Conservation (phyloP, 2,329 filamentous ascomycete species). For the Emericellopsis cladophorae region DNA sequence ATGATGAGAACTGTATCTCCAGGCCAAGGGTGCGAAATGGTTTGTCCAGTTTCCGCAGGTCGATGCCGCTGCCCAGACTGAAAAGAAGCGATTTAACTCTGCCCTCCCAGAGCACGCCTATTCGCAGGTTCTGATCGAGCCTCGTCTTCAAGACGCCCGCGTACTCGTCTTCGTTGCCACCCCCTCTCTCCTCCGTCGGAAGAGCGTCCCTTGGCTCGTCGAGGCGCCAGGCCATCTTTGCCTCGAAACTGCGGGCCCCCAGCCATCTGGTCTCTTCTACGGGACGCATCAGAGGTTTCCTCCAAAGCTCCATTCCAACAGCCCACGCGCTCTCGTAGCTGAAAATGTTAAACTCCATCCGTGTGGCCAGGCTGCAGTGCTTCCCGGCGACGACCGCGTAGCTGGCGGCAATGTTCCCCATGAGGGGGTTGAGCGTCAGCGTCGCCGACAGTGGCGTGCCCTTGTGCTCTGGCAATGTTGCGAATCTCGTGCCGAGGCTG, state of each 20-base stretch:
- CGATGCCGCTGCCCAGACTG: constrained; percentile 76
- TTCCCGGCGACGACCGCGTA: constrained; percentile 83
- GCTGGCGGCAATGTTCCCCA: constrained; percentile 82
- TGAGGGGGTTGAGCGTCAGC: constrained; percentile 82
- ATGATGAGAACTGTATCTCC: constrained; percentile 75
- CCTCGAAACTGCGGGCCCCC: constrained; percentile 33
- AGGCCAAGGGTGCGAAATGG: constrained; percentile 66
- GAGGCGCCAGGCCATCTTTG: constrained; percentile 37
- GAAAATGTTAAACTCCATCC: constrained; percentile 95
- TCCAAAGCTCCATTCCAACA: constrained; percentile 87
- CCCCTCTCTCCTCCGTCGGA: constrained; percentile 1
- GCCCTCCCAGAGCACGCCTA: constrained; percentile 87
- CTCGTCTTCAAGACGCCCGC: constrained; percentile 82
- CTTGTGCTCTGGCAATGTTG: constrained; percentile 66
- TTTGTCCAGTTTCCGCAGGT: constrained; percentile 62
- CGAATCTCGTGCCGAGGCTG: constrained; percentile 79
- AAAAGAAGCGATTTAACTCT: constrained; percentile 86
- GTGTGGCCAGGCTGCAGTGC: constrained; percentile 73
- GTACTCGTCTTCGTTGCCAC: constrained; percentile 38
- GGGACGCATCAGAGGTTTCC: constrained; percentile 36
- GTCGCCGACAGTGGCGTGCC: constrained; percentile 92
- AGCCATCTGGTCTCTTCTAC: constrained; percentile 16
- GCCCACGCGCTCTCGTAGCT: constrained; percentile 94
- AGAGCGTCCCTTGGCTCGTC: constrained; percentile 22
- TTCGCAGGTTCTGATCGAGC: constrained; percentile 75